Conservation (phyloP, 106 monocot genomes). For the Apostasia shenzhenica region DNA sequence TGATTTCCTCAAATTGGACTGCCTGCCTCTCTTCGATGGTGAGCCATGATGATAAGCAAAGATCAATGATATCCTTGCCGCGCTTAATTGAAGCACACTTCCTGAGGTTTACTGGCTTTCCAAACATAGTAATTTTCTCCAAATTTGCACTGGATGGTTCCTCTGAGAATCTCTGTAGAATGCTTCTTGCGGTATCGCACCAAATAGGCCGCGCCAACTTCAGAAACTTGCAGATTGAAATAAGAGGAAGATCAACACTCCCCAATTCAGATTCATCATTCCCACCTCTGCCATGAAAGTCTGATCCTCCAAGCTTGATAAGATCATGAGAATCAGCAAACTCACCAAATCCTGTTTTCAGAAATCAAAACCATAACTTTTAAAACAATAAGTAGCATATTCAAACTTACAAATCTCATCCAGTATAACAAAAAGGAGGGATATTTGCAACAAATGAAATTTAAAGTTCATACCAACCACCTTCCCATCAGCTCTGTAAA, state of each 20-base stretch:
- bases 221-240: conserved; percentile 45
- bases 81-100: neutral
- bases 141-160: conserved; percentile 46
- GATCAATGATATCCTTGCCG: conserved; percentile 25
- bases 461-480: conserved; percentile 41
- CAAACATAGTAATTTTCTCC: conserved; percentile 48
- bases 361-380: neutral
- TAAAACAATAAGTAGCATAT: neutral
- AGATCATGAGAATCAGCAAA: conserved; percentile 63
- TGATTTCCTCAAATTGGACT: conserved; percentile 42
- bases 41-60: conserved; percentile 37
- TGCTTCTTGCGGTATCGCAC: conserved; percentile 58
- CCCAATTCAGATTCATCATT: conserved; percentile 82
- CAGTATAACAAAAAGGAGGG: too few species aligned
- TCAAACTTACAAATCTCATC: neutral
- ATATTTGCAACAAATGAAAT: neutral
- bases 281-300: conserved; percentile 81
- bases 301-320: conserved; percentile 90
- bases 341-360: conserved; percentile 58
- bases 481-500: conserved; percentile 86
- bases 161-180: conserved; percentile 35
- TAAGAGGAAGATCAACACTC: conserved; percentile 51
- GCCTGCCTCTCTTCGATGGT: conserved; percentile 32
- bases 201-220: conserved; percentile 65
- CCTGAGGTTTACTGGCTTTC: conserved; percentile 21